Conservation (phyloP, 2,329 filamentous ascomycete genomes). For the Tricladium varicosporioides region DNA sequence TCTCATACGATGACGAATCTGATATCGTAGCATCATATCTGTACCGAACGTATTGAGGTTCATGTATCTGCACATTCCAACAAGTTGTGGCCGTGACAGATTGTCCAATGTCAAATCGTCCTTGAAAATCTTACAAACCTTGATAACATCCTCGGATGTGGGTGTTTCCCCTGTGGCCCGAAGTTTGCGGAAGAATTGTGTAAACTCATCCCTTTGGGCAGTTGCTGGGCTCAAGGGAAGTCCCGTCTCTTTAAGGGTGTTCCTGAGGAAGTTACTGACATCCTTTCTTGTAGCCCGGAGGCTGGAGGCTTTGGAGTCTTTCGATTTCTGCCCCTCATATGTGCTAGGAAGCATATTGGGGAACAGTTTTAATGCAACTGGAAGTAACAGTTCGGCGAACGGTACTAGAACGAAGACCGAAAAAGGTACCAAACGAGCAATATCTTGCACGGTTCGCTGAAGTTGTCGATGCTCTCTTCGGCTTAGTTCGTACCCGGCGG, state of each 20-base stretch:
- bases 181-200: slow-evolving; percentile 96
- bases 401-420: slow-evolving; percentile 96
- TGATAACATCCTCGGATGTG: slow-evolving; percentile 88
- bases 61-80: slow-evolving; percentile 98
- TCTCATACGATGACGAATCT: slow-evolving; percentile 94
- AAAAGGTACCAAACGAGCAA: slow-evolving; percentile 90
- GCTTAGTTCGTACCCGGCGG: slow-evolving; percentile 92
- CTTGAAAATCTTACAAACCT: slow-evolving; percentile 98
- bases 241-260: slow-evolving; percentile 90
- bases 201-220: slow-evolving; percentile 89
- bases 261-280: slow-evolving; percentile 84
- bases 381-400: slow-evolving; percentile 89
- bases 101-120: slow-evolving; percentile 98
- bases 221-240: slow-evolving; percentile 81
- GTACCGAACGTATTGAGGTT: slow-evolving; percentile 96
- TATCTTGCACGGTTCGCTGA: slow-evolving; percentile 87
- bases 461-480: slow-evolving; percentile 91
- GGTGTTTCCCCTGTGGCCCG: slow-evolving; percentile 87
- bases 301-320: slow-evolving; percentile 80
- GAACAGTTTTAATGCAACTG: slow-evolving; percentile 89
- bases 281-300: slow-evolving; percentile 88
- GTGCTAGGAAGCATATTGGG: slow-evolving; percentile 97
- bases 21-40: slow-evolving; percentile 96
- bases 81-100: slow-evolving; percentile 88
- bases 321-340: slow-evolving; percentile 87